Evolutionary conservation across 148 eudicot species (phyloP), one percentile per base, ranked within the genome.

Genomic region (Drosera capensis): DNA sequence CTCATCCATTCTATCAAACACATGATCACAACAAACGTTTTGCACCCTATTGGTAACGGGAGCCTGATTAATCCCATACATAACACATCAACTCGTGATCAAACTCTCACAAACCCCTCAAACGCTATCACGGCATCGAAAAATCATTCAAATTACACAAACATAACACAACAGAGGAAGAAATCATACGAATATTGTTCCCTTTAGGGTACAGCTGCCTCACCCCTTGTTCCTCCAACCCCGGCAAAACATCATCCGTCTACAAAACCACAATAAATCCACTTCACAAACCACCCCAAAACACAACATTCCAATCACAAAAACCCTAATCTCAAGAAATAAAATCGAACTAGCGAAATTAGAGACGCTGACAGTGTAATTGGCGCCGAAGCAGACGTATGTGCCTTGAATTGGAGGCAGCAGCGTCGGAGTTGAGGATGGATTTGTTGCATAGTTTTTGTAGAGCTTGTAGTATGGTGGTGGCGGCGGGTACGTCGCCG

Each of bases 401-500:
- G 76, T 62, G 56, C 96, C 94, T 67, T 79, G 45, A 40, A 82
- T 60, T 0, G 86, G 94, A 46, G 94, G 77, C 6, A 83, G 94
- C 6, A 84, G 94, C 51, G 58, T 71, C 2, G 83, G 94, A 5
- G 81, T 79, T 0, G 86, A 83, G 14, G 55, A 51, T 30, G 90
- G 90, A 63, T 79, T 56, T 56, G 70, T 25, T 23, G 49, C 28
- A 43, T 77, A 82, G 16, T 87, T 73, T 54, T 83, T 82, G 75
- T 87, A 87, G 2, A 87, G 65, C 64, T 46, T 82, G 80, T 87
- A 82, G 28, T 49, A 87, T 2, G 90, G 94, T 13, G 94, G 96
- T 17, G 94, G 96, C 31, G 96, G 96, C 9, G 96, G 94, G 43
- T 82, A 87, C 0, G 94, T 74, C 20, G 96, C 86, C 12, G 96